Base-by-base conservation (phyloP, 2,329 filamentous ascomycete species). In the Clarireedia monteithiana region DNA sequence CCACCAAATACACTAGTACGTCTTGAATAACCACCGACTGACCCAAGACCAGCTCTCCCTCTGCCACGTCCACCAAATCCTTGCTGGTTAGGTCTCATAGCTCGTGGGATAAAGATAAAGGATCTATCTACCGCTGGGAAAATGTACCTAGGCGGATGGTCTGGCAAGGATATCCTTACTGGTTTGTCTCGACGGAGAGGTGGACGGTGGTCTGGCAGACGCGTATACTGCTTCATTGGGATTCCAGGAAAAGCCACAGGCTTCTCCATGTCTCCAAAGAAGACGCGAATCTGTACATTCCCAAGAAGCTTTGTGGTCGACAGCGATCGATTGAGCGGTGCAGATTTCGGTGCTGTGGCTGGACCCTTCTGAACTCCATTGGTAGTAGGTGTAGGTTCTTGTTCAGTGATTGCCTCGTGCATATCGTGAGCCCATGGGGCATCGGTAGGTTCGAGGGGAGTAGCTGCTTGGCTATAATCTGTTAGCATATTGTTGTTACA, bases 101-200 rank as follows among this genome's bases (percentile, higher is more conserved):
- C 92, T 63, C 94, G 82, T 12, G 94, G 94, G 59, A 99, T 99
- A 73, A 99, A 99, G 66, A 96, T 95, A 71, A 99, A 99, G 0
- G 94, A 97, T 62, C 94, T 80, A 66, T 96, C 91, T 48, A 82
- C 78, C 2, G 91, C 88, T 5, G 94, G 94, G 72, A 94, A 96
- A 59, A 96, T 91, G 71, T 96, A 96, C 60, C 88, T 84, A 38
- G 90, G 88, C 12, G 83, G 77, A 60, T 88, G 81, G 27, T 87
- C 80, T 2, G 94, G 92, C 44, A 99, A 77, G 7, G 91, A 96
- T 63, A 99, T 89, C 50, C 94, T 86, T 42, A 97, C 94, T 6
- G 94, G 94, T 70, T 97, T 99, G 74, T 99, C 94, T 65, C 94
- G 86, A 60, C 94, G 88, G 49, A 99, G 80, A 51, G 94, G 94